Conservation (phyloP, 768 basidiomycete genomes). For the Pleurotus cornucopiae region DNA sequence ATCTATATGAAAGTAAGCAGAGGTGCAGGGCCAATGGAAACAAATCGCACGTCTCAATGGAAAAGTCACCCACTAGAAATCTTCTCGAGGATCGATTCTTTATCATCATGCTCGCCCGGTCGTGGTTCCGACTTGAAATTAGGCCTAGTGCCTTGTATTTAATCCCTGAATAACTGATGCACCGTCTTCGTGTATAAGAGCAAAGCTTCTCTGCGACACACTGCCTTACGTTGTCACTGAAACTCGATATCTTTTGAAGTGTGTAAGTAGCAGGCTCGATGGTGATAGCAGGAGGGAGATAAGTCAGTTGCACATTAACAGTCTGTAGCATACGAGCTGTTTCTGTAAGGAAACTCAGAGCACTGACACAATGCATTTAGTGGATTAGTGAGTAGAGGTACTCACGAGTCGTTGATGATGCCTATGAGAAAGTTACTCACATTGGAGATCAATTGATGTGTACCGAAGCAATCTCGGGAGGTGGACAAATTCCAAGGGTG, state of each 20-base stretch:
- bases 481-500: constrained; percentile 30
- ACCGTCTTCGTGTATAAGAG: constrained; percentile 26
- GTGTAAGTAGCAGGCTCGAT: constrained; percentile 33
- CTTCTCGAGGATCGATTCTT: constrained; percentile 12
- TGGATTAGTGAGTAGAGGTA: neutral
- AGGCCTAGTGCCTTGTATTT: constrained; percentile 29
- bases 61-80: constrained; percentile 15
- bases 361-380: neutral
- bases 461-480: constrained; percentile 29
- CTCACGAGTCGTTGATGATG: constrained; percentile 28
- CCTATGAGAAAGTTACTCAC: constrained; percentile 31
- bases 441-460: constrained; percentile 25
- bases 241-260: constrained; percentile 27
- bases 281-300: constrained; percentile 24
- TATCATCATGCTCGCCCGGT: constrained; percentile 11
- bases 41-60: constrained; percentile 23
- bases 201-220: constrained; percentile 21
- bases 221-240: constrained; percentile 24
- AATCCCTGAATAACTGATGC: constrained; percentile 23
- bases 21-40: neutral
- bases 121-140: constrained; percentile 26
- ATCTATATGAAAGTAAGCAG: constrained; percentile 17
- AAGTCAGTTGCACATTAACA: constrained; percentile 20
- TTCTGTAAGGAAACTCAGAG: constrained; percentile 18
- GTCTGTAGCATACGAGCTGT: constrained; percentile 18